Base-by-base conservation (phyloP, 345 rosid genomes). In the Pugionium dolabratum region DNA sequence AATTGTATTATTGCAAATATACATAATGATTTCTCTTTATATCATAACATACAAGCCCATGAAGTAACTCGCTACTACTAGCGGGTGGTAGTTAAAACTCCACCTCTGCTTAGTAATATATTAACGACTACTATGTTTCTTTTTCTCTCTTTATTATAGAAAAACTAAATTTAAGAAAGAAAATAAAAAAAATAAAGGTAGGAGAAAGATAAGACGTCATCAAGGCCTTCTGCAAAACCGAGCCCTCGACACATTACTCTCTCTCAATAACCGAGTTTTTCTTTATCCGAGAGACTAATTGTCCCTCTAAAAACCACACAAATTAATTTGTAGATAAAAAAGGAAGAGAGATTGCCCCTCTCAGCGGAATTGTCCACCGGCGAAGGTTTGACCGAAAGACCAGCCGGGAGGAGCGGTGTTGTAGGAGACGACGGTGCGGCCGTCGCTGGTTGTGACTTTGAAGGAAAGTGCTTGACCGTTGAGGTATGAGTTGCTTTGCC, bases 341-440 rank as follows among this genome's bases (percentile, higher is more conserved):
- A 36, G 40, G 40, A 36, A 7, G 5, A 36, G 40, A 36, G 10
- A 40, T 40, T 36, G 6, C n/a, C 43, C 43, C 34, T 45, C 7
- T 31, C 26, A 73, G 25, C 46, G 67, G 78, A 78, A 75, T 39
- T 80, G 78, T 5, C 43, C 77, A 54, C 86, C 89, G 1, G 62
- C 53, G 32, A 79, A 84, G 59, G 86, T 77, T 62, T 84, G 89
- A 26, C 89, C 81, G 0, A 77, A 82, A 8, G 79, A 78, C 89
- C 89, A 84, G 32, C 76, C 51, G 2, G 81, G 35, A 25, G 79
- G 81, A n/a, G 67, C 85, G 9, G 74, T 79, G 7, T 79, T 69
- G 69, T 70, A 29, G 1, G 80, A 80, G 55, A 77, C 77, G 2
- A 76, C 48, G 2, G 84, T 76, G 35, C 67, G 82, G 8, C 85